Base-by-base conservation (phyloP, 2,329 filamentous ascomycete genomes). In the Chalaropsis ovoidea region DNA sequence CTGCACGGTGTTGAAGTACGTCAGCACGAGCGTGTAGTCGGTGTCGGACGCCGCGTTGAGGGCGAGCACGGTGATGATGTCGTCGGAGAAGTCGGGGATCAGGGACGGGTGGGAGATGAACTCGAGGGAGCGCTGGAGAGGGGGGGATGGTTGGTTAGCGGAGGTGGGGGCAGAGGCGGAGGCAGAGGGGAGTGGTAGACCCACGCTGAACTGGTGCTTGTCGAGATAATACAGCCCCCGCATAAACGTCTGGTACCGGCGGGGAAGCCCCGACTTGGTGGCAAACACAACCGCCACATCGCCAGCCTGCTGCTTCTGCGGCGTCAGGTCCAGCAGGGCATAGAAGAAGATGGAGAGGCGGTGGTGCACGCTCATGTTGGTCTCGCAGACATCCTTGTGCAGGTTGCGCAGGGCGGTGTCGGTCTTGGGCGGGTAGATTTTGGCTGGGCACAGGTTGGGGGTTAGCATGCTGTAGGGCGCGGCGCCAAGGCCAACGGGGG, bases 321-420 rank as follows among this genome's bases (percentile, higher is more conserved):
- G 78, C 75, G 71, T 87, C 83, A 72, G 83, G 73, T 95, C 89
- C 71, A 90, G 86, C 2, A 95, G 81, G 47, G 95, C 78, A 74
- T 95, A 95, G 78, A 89, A 95, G 69, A 95, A 79, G 61, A 94
- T 81, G 19, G 90, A 89, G 69, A 91, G 84, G 74, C 92, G 92
- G 76, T 92, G 86, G 74, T 92, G 87, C 64, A 83, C 80, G 7
- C 86, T 82, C 70, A 87, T 84, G 61, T 77, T 78, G 64, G 77
- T 83, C 31, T 84, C 80, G 73, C 86, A 82, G 69, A 95, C 86
- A 67, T 85, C 83, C 68, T 84, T 78, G 75, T 92, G 86, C 5
- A 95, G 80, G 47, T 83, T 82, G 70, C 84, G 82, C 39, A 95
- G 80, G 52, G 85, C 83, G 67, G 78, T 79, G 67, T 88, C 85